Base-by-base conservation (phyloP, 2,329 filamentous ascomycete genomes). In the Seiridium unicorne region DNA sequence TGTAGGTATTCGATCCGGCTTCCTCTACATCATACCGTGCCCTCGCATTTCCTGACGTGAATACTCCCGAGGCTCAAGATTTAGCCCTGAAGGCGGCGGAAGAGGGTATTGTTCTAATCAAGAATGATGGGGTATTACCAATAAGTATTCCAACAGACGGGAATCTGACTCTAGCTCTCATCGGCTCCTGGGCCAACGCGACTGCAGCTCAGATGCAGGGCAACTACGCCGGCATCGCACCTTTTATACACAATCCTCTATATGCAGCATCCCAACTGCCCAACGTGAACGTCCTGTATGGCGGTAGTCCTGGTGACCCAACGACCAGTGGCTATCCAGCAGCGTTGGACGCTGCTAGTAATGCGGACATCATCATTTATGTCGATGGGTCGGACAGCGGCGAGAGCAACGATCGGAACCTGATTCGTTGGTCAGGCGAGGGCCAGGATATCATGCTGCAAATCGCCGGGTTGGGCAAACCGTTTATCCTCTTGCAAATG, bases 241-340 rank as follows among this genome's bases (percentile, higher is more conserved):
- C 84, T 0, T 88, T 83, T 70, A 73, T 84, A 3, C 79, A 77
- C 63, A 81, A 77, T 3, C 85, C 85, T 0, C 73, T 84, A 0
- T 79, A 77, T 36, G 84, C 86, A 5, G 79, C 84, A 7, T 68
- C 79, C 40, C 72, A 79, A 35, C 76, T 80, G 3, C 76, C 77
- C 4, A 72, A 81, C 40, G 73, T 76, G 0, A 77, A 83, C 31
- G 77, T 77, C 63, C 80, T 81, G 55, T 80, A 77, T 5, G 64
- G 59, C 9, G 75, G 74, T 7, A 62, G 72, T 3, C 64, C 70
- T 3, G 63, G 66, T 5, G 65, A 73, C 54, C 68, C 69, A n/a
- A 63, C 59, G 40, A 68, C 65, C 3, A 64, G 69, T n/a, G 66
- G 67, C 2, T 73, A 76, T 56, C 69, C 66, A n/a, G 58, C 62